Percentiles rank a stretch among this genome's conserved stretches.
These are phyloP conservation scores for Boechera divaricarpa DNA, from an alignment of 345 rosid genomes.

Conservation along the genomic window DNA sequence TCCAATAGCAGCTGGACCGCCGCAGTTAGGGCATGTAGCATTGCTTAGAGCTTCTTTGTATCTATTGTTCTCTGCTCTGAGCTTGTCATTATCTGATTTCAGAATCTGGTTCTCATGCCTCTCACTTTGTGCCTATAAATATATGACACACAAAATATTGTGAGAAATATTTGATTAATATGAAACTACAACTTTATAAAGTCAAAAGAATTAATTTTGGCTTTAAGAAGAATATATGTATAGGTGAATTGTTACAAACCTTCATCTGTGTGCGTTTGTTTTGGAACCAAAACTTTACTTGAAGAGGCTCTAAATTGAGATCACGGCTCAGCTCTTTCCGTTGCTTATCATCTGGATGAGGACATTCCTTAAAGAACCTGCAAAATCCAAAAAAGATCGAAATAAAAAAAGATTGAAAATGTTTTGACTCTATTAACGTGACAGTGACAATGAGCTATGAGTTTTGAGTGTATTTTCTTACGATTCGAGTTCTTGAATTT, in stretches of 20 bases:
- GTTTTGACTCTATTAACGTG: background rate
- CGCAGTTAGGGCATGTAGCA: constrained; percentile 86
- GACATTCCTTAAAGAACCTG: constrained; percentile 93
- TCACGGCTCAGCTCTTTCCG: constrained; percentile 86
- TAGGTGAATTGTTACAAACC: constrained; percentile 49
- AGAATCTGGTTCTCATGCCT: constrained; percentile 81
- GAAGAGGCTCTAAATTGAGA: constrained; percentile 81
- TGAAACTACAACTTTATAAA: background rate
- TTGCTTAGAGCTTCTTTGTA: constrained; percentile 81
- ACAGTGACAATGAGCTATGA: background rate
- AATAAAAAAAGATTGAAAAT: background rate
- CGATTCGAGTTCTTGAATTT: constrained; percentile 97
- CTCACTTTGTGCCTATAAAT: constrained; percentile 78
- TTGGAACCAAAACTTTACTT: constrained; percentile 98
- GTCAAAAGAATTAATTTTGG: too few relatives aligned
- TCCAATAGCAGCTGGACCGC: constrained; percentile 86
- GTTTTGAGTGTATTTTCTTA: constrained; percentile 45
- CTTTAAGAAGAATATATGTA: background rate
- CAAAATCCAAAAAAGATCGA: constrained; percentile 2
- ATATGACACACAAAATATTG: background rate
- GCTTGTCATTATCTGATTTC: constrained; percentile 89
- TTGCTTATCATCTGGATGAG: constrained; percentile 98
- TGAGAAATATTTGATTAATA: background rate
- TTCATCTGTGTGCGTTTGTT: constrained; percentile 98
- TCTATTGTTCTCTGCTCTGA: constrained; percentile 80